These are phyloP conservation scores for Eleusine indica DNA, from an alignment of 176 grass and related monocot genomes.

Conservation along the genomic window DNA sequence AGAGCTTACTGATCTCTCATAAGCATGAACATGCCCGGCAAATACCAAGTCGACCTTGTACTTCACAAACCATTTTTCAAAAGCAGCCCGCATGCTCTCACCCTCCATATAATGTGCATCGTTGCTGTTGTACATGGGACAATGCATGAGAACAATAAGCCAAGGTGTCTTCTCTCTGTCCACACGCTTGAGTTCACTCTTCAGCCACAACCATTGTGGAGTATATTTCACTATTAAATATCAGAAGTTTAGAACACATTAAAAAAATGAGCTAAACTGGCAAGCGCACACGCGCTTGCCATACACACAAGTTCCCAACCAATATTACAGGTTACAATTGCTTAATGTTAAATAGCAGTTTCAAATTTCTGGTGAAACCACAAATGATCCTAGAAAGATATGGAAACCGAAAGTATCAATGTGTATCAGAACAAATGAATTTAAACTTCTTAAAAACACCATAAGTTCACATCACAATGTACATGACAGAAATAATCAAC, in stretches of 20 bases:
- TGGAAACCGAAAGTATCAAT: neutral
- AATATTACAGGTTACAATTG: neutral
- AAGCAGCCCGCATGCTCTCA: constrained; percentile 85
- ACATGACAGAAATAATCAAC: constrained; percentile 25
- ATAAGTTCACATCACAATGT: constrained; percentile 12
- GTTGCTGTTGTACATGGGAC: constrained; percentile 92
- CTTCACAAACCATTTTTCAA: constrained; percentile 87
- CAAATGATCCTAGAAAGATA: neutral
- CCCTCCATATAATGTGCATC: constrained; percentile 91
- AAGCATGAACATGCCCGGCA: constrained; percentile 93
- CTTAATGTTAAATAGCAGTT: neutral
- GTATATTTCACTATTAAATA: constrained; percentile 83
- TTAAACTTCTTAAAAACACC: neutral
- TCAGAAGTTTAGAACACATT: constrained; percentile 23
- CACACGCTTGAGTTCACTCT: constrained; percentile 64
- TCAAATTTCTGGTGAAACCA: constrained; percentile 12
- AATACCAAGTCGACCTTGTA: constrained; percentile 95
- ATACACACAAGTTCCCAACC: neutral
- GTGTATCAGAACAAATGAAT: neutral
- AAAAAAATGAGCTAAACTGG: neutral
- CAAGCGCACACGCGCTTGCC: neutral
- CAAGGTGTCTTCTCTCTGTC: constrained; percentile 99
- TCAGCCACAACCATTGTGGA: constrained; percentile 88
- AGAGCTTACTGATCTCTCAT: constrained; percentile 84
- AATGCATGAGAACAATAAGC: constrained; percentile 96